Base-by-base conservation (phyloP, 495 filamentous ascomycete species). In the Bombardia bombarda region DNA sequence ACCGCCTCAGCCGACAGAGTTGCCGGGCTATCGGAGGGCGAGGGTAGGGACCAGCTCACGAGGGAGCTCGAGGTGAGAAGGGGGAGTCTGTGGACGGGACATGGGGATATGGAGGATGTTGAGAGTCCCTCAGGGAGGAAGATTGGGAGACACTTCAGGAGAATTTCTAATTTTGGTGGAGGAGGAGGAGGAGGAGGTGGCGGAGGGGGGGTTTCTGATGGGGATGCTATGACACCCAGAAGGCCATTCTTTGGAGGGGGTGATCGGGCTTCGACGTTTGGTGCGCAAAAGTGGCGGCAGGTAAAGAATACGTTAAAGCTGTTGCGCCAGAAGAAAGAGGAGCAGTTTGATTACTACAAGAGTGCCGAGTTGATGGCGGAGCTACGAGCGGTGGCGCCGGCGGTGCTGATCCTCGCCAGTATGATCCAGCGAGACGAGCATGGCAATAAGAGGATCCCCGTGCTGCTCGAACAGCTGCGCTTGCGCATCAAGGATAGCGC, bases 361-460 rank as follows among this genome's bases (percentile, higher is more conserved):
- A 95, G 89, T 19, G 90, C 92, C 16, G 93, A 99, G 57, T 71
- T 99, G 22, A 85, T 99, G 71, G 90, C 93, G 4, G 92, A 99
- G 60, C 71, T 99, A 18, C 81, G 89, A 20, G 94, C 92, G 6
- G 92, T 85, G 26, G 82, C 86, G 1, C 92, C 92, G 7, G 92
- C 92, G 9, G 92, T 87, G 18, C 63, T 97, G 41, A 93, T 99
- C 46, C 65, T 97, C 32, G 92, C 92, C 6, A 95, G 87, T 52
- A 95, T 95, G 83, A 90, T 95, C 54, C 92, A 99, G 62, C 74
- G 92, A 28, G 92, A 99, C 49, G 92, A 99, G 61, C 86, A 95
- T 49, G 88, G 89, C 31, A 92, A 95, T 65, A 92, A 84, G 57
- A 78, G 90, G 24, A 94, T 97, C 34, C 92, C 92, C 1, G 86